Base-by-base conservation (phyloP, 805 yeast genomes). In the Saccharomyces kudriavzevii region DNA sequence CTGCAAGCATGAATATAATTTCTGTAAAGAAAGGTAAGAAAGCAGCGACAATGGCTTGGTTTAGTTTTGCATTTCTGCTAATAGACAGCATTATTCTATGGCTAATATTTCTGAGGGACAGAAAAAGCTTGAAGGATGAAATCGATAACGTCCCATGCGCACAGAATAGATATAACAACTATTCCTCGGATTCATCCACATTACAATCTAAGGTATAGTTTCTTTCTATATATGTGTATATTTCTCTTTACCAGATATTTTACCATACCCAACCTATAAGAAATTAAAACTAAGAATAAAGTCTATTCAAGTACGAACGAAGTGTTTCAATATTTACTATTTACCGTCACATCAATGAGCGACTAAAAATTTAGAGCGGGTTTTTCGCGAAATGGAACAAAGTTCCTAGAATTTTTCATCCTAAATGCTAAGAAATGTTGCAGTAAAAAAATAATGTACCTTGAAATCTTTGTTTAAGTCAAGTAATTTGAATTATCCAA, bases 41-140 rank as follows among this genome's bases (percentile, higher is more conserved):
- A 55, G 84, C 87, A 0, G 74, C 75, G 26, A 75, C 81, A 0
- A 75, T 84, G 77, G 72, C 83, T 0, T 84, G 89, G 89, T 70
- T 77, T 5, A 74, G 81, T 2, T 83, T 84, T 63, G 60, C 79
- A 1, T 78, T 83, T 57, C 55, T 77, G 29, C 47, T 75, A 4
- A 56, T 79, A 2, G 74, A 74, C 6, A 68, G 75, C 4, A 51
- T 75, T 4, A 76, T 77, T 0, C 57, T 74, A n/a, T 57, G 75
- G 53, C 54, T 58, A 9, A 50, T 73, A 27, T 67, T 72, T 51
- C 52, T 71, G n/a, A 69, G 72, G 54, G 76, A 74, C 47, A 49
- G 71, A 40, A 62, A 57, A 45, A 53, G 52, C n/a, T 47, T 54
- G 25, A 58, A 55, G 47, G 55, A 60, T 22, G 59, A 56, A 35